phyloP scores from a whole-genome alignment of 371 early-diverging fungal genomes.

The Mortierella sp. region DNA sequence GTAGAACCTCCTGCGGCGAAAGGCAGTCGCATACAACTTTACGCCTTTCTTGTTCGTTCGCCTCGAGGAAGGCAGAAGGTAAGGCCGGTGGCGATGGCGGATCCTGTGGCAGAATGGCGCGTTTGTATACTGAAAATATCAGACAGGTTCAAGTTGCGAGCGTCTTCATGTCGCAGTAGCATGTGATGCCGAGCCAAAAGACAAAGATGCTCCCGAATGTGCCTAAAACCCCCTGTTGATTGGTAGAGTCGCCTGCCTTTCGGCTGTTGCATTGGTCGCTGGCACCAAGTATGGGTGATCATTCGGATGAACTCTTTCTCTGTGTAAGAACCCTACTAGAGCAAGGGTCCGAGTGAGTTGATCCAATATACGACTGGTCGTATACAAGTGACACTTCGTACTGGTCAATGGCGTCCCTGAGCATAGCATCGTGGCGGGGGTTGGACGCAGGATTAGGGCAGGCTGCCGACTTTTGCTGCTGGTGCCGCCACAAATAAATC shows the following conservation, averaged over 20 bases:
- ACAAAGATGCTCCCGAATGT: conserved; percentile 19
- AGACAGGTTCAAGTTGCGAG: conserved; percentile 17
- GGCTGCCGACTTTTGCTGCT: neutral
- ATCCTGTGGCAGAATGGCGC: conserved; percentile 23
- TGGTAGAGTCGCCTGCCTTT: conserved; percentile 5
- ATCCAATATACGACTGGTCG: neutral
- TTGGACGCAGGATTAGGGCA: neutral
- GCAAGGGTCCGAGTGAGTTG: neutral
- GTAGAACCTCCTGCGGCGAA: conserved; percentile 21
- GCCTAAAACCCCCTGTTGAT: neutral
- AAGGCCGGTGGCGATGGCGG: conserved; percentile 23
- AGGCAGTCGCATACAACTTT: conserved; percentile 23
- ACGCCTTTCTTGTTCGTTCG: conserved; percentile 23
- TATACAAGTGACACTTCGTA: conserved; percentile 4
- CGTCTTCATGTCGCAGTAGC: conserved; percentile 31
- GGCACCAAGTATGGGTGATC: conserved; percentile 9
- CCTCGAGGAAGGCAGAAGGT: conserved; percentile 22
- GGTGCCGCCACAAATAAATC: conserved; percentile 14
- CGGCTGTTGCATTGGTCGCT: neutral
- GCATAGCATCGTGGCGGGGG: conserved; percentile 1
- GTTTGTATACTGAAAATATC: conserved; percentile 27
- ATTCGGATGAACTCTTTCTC: conserved; percentile 9
- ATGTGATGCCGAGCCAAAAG: conserved; percentile 29
- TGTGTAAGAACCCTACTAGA: conserved; percentile 12
- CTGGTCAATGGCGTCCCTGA: neutral